Base-by-base conservation (phyloP, 148 eudicot species). In the Chenopodium formosanum region DNA sequence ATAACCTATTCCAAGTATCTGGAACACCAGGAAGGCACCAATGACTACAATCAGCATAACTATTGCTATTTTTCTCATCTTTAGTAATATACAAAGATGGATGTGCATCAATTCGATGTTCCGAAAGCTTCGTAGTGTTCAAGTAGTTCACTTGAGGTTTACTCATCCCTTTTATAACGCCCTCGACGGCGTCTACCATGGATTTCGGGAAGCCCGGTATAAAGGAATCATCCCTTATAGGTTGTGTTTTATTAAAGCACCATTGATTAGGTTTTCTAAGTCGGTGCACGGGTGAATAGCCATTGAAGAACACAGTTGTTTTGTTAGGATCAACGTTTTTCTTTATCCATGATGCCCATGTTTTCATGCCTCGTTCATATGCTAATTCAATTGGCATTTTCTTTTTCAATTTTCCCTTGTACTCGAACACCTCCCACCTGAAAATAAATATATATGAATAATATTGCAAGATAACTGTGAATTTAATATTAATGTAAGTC, bases 21-120 rank as follows among this genome's bases (percentile, higher is more conserved):
- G 88, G 88, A 56, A 86, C 62, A 8, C 87, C 85, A 34, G 90
- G 88, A 13, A 88, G 82, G 74, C 90, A 88, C 90, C 90, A 88
- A 67, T 88, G 88, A 70, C 86, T 88, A 73, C 90, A 88, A 68
- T 88, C 90, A 3, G 74, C 81, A 67, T 29, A 44, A 31, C 66
- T 10, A 40, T 22, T 3, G 5, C 73, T 78, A 4, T 65, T 25
- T 22, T 76, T 82, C 79, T 84, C 71, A 20, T 67, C 50, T 34
- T 62, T 62, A 32, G n/a, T 67, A 9, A 66, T 64, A 25, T 84
- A 86, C 50, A 74, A 34, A 0, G 82, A 32, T 13, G 87, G 81
- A 81, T 88, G 87, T 12, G 87, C 90, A 75, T 88, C 90, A 48
- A 29, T 73, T 75, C 90, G 71, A 47, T 79, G 80, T 20, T 82